Conservation (phyloP, 1,284 basidiomycete genomes). For the Cronartium ribicola region DNA sequence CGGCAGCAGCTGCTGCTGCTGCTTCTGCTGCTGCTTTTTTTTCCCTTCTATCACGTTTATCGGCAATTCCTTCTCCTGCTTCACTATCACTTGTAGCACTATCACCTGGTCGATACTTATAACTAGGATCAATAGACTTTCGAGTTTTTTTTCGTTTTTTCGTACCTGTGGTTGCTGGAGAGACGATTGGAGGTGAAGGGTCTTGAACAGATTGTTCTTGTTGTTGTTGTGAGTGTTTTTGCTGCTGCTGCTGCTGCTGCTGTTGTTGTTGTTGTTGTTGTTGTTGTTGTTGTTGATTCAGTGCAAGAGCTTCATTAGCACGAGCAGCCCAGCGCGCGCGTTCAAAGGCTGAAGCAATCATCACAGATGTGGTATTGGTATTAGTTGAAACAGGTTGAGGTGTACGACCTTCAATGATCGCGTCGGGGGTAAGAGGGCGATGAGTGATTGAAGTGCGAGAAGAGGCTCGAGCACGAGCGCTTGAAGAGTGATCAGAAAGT, state of each 20-base stretch:
- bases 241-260: not conserved
- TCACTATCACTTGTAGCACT: slow-evolving; percentile 36
- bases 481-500: slow-evolving; percentile 8
- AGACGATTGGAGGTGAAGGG: not conserved
- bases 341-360: slow-evolving; percentile 37
- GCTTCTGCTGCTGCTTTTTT: slow-evolving; percentile 29
- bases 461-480: not conserved
- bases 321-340: slow-evolving; percentile 17
- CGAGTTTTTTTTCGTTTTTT: slow-evolving; percentile 36
- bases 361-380: slow-evolving; percentile 35
- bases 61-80: slow-evolving; percentile 34
- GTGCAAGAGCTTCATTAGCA: not conserved
- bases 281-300: not conserved
- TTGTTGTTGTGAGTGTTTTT: not conserved
- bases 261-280: not conserved
- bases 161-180: slow-evolving; percentile 8
- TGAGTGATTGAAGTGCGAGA: not conserved
- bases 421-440: not conserved
- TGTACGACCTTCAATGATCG: not conserved
- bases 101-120: slow-evolving; percentile 34
- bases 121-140: slow-evolving; percentile 30
- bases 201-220: not conserved
- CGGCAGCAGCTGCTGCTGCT: slow-evolving; percentile 10
- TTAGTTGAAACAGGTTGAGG: not conserved
- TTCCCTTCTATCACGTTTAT: slow-evolving; percentile 26